Evolutionary conservation across 108 stramenopile species (phyloP).

Genomic region (Schizochytrium sp.): DNA sequence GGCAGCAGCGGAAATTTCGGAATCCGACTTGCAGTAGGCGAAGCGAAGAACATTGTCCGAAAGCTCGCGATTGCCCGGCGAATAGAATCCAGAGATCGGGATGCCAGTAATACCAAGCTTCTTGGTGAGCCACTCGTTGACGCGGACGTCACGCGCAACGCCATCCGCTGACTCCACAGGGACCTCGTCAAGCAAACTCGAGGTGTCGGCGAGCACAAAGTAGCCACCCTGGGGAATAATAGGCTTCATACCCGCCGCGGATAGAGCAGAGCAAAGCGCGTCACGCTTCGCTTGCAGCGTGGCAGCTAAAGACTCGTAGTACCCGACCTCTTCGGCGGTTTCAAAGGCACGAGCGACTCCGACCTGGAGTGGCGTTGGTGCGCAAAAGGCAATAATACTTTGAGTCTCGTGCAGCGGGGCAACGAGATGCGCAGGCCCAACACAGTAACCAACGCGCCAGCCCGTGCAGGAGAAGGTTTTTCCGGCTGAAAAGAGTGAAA

Average conservation of each 20-base stretch:
- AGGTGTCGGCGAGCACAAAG: conserved; percentile 85
- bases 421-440: conserved; percentile 67
- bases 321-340: conserved; percentile 66
- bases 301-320: conserved; percentile 58
- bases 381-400: background rate
- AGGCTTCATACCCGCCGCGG: conserved; percentile 59
- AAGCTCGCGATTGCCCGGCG: conserved; percentile 48
- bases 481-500: conserved; percentile 92
- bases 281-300: conserved; percentile 76
- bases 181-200: conserved; percentile 44
- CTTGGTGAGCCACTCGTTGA: conserved; percentile 76
- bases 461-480: conserved; percentile 97
- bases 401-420: background rate
- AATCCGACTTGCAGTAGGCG: conserved; percentile 92
- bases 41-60: conserved; percentile 79
- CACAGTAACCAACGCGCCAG: conserved; percentile 97
- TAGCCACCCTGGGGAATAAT: conserved; percentile 75
- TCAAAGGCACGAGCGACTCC: conserved; percentile 86
- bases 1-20: conserved; percentile 68
- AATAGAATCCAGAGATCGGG: conserved; percentile 85
- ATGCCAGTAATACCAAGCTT: conserved; percentile 80
- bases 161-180: conserved; percentile 35
- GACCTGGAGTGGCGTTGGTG: conserved; percentile 71
- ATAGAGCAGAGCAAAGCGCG: conserved; percentile 57
- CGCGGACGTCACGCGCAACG: conserved; percentile 26